Evolutionary conservation across 2,329 filamentous ascomycete genomes (phyloP), one percentile per base, ranked within the genome.

Genomic region (Cercospora sp.): DNA sequence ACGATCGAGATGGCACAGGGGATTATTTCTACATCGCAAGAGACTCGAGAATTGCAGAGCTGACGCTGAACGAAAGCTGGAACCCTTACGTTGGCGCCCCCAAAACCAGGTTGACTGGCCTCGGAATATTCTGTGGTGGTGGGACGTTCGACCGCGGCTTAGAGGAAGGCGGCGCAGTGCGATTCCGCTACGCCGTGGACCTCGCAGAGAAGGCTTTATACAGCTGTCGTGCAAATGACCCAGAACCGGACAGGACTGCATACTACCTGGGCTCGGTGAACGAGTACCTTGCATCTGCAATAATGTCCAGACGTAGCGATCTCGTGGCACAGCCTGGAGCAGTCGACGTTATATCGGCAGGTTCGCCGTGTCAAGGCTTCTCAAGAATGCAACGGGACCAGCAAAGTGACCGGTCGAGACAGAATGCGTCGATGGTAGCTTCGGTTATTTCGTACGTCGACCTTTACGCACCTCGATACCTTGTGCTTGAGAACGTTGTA

Each of bases 341-440:
- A 0, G 86, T 94, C 0, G 86, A 91, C 10, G 85, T 92, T 31
- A 87, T 94, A 8, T 86, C 86, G 1, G 92, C 87, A 1, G 92
- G 92, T 0, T 91, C 88, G 62, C 92, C 92, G 0, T 96, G 92
- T 71, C 91, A 90, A 16, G 92, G 90, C 0, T 95, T 93, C 73
- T 93, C 91, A 0, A 64, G 72, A 0, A 77, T 92, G 0, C 94
- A 94, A 5, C 72, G 72, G 0, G 78, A 89, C 72, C 88, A 84
- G 73, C 80, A 82, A 0, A 89, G 85, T 1, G 75, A 81, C 0
- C 64, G 80, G 3, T 89, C 91, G 8, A 79, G 88, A 5, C 87
- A 87, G 67, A 93, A 95, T 74, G 90, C 90, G 36, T 94, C 91
- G 0, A 86, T 95, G 31, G 86, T 95, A 0, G 91, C 91, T 0